Conservation (phyloP, 768 basidiomycete genomes). For the Mycena alexandri region DNA sequence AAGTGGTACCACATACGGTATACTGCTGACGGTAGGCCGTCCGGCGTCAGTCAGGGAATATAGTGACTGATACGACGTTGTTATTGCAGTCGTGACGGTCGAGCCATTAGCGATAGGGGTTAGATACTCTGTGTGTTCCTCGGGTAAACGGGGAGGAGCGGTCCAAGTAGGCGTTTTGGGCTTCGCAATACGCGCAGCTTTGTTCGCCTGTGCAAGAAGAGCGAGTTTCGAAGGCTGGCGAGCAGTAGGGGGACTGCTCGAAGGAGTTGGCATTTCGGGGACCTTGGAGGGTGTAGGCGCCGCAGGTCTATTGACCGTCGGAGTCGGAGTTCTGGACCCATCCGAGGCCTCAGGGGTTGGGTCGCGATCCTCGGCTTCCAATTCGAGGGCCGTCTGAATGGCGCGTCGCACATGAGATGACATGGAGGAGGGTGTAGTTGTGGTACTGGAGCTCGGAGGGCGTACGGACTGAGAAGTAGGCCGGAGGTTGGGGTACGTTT, state of each 20-base stretch:
- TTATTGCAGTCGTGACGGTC: slow-evolving; percentile 88
- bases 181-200: slow-evolving; percentile 62
- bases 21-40: slow-evolving; percentile 55
- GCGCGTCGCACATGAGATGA: slow-evolving; percentile 75
- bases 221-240: slow-evolving; percentile 80
- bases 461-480: slow-evolving; percentile 71
- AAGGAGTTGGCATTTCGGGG: slow-evolving; percentile 38
- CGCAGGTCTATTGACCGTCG: slow-evolving; percentile 40
- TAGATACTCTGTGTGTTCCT: slow-evolving; percentile 73
- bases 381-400: slow-evolving; percentile 73
- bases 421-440: slow-evolving; percentile 59
- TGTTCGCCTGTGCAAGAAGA: slow-evolving; percentile 74
- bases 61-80: slow-evolving; percentile 82
- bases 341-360: slow-evolving; percentile 33
- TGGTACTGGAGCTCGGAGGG: slow-evolving; percentile 52
- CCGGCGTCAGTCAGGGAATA: slow-evolving; percentile 70
- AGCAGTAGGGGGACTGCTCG: slow-evolving; percentile 37
- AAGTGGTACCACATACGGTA: slow-evolving; percentile 60
- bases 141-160: slow-evolving; percentile 54
- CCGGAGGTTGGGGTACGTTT: slow-evolving; percentile 78
- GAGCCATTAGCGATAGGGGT: slow-evolving; percentile 86
- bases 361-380: slow-evolving; percentile 65
- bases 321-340: slow-evolving; percentile 42
- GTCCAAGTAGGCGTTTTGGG: slow-evolving; percentile 43
- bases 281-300: slow-evolving; percentile 43